Base-by-base conservation (phyloP, 73 alveolate genomes). In the Chromera velia region DNA sequence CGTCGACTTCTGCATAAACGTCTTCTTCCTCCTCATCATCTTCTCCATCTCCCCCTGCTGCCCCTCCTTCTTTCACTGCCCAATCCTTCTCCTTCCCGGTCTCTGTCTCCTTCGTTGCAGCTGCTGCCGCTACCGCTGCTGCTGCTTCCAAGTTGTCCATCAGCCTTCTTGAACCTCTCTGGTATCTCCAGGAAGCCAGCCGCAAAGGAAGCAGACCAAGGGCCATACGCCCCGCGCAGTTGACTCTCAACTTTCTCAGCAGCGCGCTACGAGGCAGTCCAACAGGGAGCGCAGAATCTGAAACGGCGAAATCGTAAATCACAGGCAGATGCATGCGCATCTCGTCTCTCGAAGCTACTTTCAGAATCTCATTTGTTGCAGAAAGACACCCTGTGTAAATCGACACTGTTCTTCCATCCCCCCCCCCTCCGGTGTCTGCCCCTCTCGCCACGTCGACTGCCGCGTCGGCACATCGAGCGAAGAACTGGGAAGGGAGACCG, bases 1-100 rank as follows among this genome's bases (percentile, higher is more conserved):
- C 70, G 72, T 95, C 98, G 24, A 95, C 78, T 66, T 75, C 78
- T 76, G 81, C 70, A 71, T 95, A 98, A 17, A 95, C 78, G 66
- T 75, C 78, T 76, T 88, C 96, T 64, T 85, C 90, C 64, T 89
- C 90, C 71, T 86, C 85, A 80, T 70, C 77, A 27, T 82, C 89
- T 64, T 75, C 91, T 33, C 90, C 96, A 45, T 90, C 90, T 70
- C 40, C 66, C 82, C 45, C 70, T 64, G 22, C 82, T 28, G 29
- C 28, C 0, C 33, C 66, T n/a, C 27, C 33, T 67, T 49, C 65
- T 33, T 49, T 28, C 13, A 48, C 45, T 28, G 63, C 45, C 70
- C 49, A 18, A 76, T 28, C 22, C 28, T 0, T 24, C 66, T n/a
- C 27, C 33, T 67, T 49, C 65, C 27, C 28, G 27, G 7, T 28